Base-by-base conservation (phyloP, 2,329 filamentous ascomycete species). In the Microcyclospora pomicola region DNA sequence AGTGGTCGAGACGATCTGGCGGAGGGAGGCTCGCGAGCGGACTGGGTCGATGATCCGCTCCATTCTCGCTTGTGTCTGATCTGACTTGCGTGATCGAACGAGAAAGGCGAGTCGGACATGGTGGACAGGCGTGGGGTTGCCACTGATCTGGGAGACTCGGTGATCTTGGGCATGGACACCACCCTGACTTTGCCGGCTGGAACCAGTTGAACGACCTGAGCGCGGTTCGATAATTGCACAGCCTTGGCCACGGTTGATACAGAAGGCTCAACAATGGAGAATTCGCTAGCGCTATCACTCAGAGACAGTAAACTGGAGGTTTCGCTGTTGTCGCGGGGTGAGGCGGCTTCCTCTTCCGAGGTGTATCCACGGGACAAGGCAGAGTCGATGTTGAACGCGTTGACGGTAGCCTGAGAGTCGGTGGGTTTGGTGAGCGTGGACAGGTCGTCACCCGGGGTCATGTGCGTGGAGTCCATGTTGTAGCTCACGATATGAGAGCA, bases 301-400 rank as follows among this genome's bases (percentile, higher is more conserved):
- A 42, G 40, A 16, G 50, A 53, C 13, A 39, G 40, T 5, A 48
- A 38, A 34, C 46, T 51, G 36, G 43, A 35, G 28, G 45, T 41
- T 15, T 50, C 47, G 29, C 47, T 43, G 24, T 40, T 37, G 24
- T 47, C 47, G 28, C 49, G 34, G 0, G 52, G 50, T 5, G 53
- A 56, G n/a, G 46, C 45, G 27, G 40, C 41, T 41, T 57, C 54
- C 43, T 57, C 54, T 12, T 55, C 53, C 6, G 52, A 55, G 11
- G 44, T 43, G 36, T 52, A 57, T 28, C 43, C 43, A 28, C 42
- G 42, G 41, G 37, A 47, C 38, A 39, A 42, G 27, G 39, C 15
- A n/a, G 28, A 35, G 7, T 36, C 36, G 19, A 34, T 32, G 6
- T n/a, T 36, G 34, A 43, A 43, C 9, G 32, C 15, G 24, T 30